Percentiles rank a stretch among this genome's conserved stretches.
phyloP scores from a whole-genome alignment of 768 basidiomycete species.

The Gyrodon lividus region DNA sequence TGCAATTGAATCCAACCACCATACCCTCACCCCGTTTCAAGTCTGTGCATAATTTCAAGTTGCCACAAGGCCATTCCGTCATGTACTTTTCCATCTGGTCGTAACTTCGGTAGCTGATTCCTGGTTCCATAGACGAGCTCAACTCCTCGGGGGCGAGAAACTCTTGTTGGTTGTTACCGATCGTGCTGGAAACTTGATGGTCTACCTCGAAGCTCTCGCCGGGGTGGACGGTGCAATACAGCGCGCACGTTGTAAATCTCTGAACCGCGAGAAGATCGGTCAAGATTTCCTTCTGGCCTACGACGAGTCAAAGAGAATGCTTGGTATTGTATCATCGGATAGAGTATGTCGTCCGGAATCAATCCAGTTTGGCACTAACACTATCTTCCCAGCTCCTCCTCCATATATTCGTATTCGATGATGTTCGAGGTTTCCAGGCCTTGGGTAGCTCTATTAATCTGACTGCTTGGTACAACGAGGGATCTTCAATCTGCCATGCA shows the following conservation, averaged over 20 bases:
- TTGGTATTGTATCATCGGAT: conserved; percentile 43
- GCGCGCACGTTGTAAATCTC: conserved; percentile 23
- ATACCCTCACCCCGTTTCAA: conserved; percentile 25
- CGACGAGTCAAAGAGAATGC: conserved; percentile 50
- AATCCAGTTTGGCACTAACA: rapidly evolving
- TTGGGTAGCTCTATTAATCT: conserved; percentile 41
- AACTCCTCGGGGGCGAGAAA: conserved; percentile 41
- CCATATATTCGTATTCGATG: conserved; percentile 47
- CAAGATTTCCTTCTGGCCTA: conserved; percentile 45
- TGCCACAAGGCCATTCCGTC: conserved; percentile 20
- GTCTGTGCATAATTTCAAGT: conserved; percentile 12
- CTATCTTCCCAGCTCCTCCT: conserved; percentile 28
- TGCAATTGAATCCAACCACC: conserved; percentile 23
- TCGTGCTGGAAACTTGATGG: conserved; percentile 28
- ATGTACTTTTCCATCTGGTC: conserved; percentile 7
- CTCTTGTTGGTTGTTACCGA: conserved; percentile 44
- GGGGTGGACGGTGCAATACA: conserved; percentile 34
- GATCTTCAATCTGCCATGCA: conserved; percentile 29
- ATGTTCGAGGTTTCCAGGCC: conserved; percentile 39
- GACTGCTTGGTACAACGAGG: conserved; percentile 39
- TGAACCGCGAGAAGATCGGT: conserved; percentile 49
- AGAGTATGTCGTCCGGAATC: conserved; percentile 31
- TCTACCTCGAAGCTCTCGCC: conserved; percentile 39
- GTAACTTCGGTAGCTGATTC: not conserved
- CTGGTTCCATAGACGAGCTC: conserved; percentile 29